A percentile compares a stretch with the other conserved stretches of the same genome.
Evolutionary conservation across 345 rosid genomes (phyloP).

Genomic region (Populus deltoides): DNA sequence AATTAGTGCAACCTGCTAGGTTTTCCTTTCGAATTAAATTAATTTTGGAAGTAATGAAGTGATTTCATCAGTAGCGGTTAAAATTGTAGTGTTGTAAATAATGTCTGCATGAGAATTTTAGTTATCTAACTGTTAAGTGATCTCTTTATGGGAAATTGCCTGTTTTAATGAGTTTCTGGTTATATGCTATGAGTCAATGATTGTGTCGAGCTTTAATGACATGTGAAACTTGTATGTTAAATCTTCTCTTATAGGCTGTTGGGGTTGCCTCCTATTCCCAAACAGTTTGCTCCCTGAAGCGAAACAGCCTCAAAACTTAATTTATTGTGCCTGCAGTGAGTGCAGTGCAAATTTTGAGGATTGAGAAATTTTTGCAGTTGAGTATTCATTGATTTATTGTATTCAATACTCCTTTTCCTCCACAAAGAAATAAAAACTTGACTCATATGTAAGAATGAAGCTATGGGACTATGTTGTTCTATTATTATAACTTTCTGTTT

Average conservation of each 20-base stretch:
- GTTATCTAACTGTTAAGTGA: neutral
- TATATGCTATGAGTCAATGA: neutral
- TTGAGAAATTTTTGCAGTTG: neutral
- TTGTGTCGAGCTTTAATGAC: neutral
- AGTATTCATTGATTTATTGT: neutral
- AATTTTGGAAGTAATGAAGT: too few species aligned
- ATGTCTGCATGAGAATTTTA: too few species aligned
- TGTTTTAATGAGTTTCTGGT: neutral
- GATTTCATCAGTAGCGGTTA: too few species aligned
- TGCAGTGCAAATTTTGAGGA: neutral
- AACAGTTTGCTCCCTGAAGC: slow-evolving; percentile 20
- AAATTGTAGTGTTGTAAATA: too few species aligned
- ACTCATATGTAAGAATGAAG: neutral
- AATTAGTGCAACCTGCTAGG: too few species aligned
- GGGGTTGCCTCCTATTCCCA: neutral
- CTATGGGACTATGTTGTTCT: neutral
- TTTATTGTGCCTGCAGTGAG: neutral
- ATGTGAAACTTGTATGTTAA: neutral
- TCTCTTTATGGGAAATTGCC: neutral
- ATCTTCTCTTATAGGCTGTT: slow-evolving; percentile 13
- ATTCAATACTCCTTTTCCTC: neutral
- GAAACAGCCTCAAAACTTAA: neutral
- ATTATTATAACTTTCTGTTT: neutral
- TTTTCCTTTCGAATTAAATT: too few species aligned
- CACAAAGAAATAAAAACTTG: neutral